Percentiles rank a stretch among this genome's conserved stretches.
These are phyloP conservation scores for Tanacetum coccineum DNA, from an alignment of 129 eudicot species.

Conservation along the genomic window DNA sequence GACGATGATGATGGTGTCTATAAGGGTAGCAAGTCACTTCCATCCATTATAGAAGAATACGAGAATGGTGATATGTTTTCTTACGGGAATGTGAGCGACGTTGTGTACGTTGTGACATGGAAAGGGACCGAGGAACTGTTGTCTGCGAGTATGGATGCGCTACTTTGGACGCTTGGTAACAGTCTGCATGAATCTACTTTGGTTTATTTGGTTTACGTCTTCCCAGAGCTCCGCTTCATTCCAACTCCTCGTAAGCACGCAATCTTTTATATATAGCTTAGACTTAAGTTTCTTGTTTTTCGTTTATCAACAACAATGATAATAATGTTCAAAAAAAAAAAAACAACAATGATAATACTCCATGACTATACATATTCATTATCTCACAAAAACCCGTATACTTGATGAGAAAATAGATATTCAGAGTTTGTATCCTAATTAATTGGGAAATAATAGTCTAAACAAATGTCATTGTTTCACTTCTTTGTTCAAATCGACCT, in stretches of 20 bases:
- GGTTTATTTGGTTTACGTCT: slow-evolving; percentile 64
- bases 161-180: slow-evolving; percentile 48
- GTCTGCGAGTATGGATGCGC: slow-evolving; percentile 57
- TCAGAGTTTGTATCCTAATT: background rate
- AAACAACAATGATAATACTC: too few relatives aligned
- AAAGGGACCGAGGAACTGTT: slow-evolving; percentile 27
- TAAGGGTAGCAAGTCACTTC: background rate
- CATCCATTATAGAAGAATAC: slow-evolving; percentile 6
- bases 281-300: too few relatives aligned
- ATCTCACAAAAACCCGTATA: too few relatives aligned
- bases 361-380: too few relatives aligned
- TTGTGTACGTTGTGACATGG: slow-evolving; percentile 37
- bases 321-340: too few relatives aligned
- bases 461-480: background rate
- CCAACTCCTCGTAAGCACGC: slow-evolving; percentile 60
- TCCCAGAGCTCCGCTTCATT: slow-evolving; percentile 46
- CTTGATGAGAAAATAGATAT: background rate
- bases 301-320: too few relatives aligned
- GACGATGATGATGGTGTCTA: background rate
- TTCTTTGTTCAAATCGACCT: background rate
- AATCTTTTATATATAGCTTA: background rate
- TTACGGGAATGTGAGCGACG: slow-evolving; percentile 21
- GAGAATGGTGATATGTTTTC: slow-evolving; percentile 1
- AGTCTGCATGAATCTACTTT: slow-evolving; percentile 20
- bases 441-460: background rate